Base-by-base conservation (phyloP, 73 alveolate species). In the Symbiodinium pilosum region DNA sequence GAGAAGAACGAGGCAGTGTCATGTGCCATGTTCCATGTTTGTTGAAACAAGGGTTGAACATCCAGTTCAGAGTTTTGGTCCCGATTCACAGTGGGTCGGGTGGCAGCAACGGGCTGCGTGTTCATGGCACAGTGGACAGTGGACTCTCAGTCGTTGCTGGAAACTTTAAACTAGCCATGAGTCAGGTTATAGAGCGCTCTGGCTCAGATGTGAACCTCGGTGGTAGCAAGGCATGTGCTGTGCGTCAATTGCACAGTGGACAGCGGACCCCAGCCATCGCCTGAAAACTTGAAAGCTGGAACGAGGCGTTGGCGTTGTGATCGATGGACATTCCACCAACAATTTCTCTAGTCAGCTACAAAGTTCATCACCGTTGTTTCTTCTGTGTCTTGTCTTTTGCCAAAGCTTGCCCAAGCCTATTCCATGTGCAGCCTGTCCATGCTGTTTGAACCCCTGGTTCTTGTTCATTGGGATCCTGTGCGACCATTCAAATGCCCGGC, bases 181-280 rank as follows among this genome's bases (percentile, higher is more conserved):
- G 59, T 47, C 59, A 59, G 3, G 77, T 59, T 59, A 59, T 59
- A 64, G 36, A 64, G 3, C 38, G 77, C 77, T 64, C 41, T 64
- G 77, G 77, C 77, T 64, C 77, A 30, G 77, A 64, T 0, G 6
- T 64, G 77, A 64, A 30, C 77, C 77, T 64, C 38, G 41, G 77
- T 64, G 77, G 40, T 30, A 64, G 77, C 77, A 64, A 20, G 77
- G 77, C 77, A 64, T 64, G 77, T 64, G 77, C 77, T 26, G 32
- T 64, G 77, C 11, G 77, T 20, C 77, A 64, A 64, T 16, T 36
- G 77, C 36, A 64, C 77, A 64, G 77, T 64, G 77, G 38, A 64
- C 77, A 64, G 77, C 32, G 77, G 77, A 64, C 77, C 77, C 32
- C 77, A 64, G 77, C 77, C 77, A 64, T 64, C 38, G 77, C 77